phyloP scores from a whole-genome alignment of 2,329 filamentous ascomycete species.

The Metarhizium album region DNA sequence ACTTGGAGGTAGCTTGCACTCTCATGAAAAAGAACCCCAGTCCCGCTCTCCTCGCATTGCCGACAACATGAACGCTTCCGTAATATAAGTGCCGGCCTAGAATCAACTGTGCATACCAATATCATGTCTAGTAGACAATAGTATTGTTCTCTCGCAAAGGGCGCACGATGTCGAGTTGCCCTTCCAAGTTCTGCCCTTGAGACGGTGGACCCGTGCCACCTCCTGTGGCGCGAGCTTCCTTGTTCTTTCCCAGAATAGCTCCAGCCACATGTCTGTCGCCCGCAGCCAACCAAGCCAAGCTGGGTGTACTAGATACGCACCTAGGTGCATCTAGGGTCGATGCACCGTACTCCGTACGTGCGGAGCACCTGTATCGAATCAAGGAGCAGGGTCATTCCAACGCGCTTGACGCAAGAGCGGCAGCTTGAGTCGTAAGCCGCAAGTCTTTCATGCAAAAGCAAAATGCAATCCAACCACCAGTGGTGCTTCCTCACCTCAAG shows the following conservation, averaged over 20 bases:
- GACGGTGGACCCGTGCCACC: conserved; percentile 7
- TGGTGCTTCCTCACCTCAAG: too few relatives aligned
- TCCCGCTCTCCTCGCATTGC: not conserved
- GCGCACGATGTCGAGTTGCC: not conserved
- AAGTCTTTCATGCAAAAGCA: too few relatives aligned
- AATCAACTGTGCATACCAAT: not conserved
- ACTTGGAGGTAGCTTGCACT: too few relatives aligned
- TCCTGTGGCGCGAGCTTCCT: conserved; percentile 15
- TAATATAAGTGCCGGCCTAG: not conserved
- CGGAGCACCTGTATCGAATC: too few relatives aligned
- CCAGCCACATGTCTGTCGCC: conserved; percentile 10
- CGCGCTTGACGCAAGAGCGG: too few relatives aligned
- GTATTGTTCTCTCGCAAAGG: not conserved
- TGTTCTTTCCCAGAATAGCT: conserved; percentile 7
- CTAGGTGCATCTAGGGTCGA: too few relatives aligned
- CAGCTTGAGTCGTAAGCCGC: too few relatives aligned
- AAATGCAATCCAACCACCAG: too few relatives aligned
- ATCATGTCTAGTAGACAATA: not conserved
- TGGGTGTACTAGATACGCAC: too few relatives aligned
- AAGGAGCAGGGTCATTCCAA: too few relatives aligned
- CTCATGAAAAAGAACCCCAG: not conserved
- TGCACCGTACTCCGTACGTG: too few relatives aligned
- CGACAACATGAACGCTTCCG: not conserved
- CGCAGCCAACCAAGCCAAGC: not conserved
- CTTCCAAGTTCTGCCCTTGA: too few relatives aligned